These are phyloP conservation scores for Periglandula ipomoeae DNA, from an alignment of 2,329 filamentous ascomycete species.

Conservation along the genomic window DNA sequence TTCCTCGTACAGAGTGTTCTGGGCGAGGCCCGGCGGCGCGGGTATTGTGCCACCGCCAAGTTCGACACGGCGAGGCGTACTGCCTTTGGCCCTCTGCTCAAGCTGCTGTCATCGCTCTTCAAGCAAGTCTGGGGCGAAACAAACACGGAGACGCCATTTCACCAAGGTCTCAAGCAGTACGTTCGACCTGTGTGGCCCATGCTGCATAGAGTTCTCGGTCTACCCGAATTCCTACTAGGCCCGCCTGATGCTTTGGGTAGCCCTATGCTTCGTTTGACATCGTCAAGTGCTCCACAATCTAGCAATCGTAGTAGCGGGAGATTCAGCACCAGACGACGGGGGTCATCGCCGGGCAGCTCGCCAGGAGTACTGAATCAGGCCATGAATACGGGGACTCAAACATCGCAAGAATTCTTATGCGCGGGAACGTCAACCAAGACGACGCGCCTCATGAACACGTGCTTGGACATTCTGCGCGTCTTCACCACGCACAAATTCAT, in stretches of 20 bases:
- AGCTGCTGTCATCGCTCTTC: slow-evolving; percentile 56
- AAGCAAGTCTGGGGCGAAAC: slow-evolving; percentile 59
- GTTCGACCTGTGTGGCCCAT: slow-evolving; percentile 56
- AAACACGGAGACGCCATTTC: slow-evolving; percentile 55
- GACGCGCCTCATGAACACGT: slow-evolving; percentile 76
- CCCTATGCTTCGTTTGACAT: slow-evolving; percentile 4
- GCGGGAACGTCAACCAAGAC: slow-evolving; percentile 50
- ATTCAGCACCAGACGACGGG: slow-evolving; percentile 30
- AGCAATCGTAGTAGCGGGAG: slow-evolving; percentile 21
- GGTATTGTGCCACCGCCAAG: slow-evolving; percentile 58
- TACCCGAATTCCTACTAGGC: slow-evolving; percentile 62
- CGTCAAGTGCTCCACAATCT: slow-evolving; percentile 1
- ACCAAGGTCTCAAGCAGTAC: slow-evolving; percentile 51
- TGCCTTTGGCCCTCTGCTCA: slow-evolving; percentile 55
- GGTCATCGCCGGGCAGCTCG: slow-evolving; percentile 39
- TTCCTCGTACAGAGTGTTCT: slow-evolving; percentile 55
- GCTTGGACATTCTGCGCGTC: slow-evolving; percentile 74
- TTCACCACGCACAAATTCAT: slow-evolving; percentile 80
- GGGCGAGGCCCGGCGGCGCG: slow-evolving; percentile 48
- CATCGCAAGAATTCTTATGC: slow-evolving; percentile 51
- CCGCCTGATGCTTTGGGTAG: slow-evolving; percentile 28
- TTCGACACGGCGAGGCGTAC: slow-evolving; percentile 53
- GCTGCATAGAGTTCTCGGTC: slow-evolving; percentile 50
- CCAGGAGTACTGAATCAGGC: slow-evolving; percentile 23
- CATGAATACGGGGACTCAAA: slow-evolving; percentile 35